Conservation (phyloP, 1,284 basidiomycete species). For the Trametes hirsuta region DNA sequence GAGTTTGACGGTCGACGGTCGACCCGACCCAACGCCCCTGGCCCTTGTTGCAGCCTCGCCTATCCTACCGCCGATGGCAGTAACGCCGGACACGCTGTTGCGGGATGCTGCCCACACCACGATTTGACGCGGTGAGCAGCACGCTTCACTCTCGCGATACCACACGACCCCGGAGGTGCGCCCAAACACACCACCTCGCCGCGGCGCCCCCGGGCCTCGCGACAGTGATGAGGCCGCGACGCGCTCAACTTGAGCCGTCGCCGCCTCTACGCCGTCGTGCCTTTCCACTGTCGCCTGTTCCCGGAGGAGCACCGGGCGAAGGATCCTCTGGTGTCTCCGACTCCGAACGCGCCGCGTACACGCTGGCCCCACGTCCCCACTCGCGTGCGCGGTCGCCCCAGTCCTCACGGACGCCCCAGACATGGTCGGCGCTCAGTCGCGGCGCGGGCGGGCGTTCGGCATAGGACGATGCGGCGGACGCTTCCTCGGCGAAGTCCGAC, state of each 20-base stretch:
- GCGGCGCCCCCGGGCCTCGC: not conserved
- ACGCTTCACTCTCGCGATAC: no score
- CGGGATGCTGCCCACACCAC: no score
- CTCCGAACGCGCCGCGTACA: conserved; percentile 8
- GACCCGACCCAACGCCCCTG: no score
- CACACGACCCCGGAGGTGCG: no score
- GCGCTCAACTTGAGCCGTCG: conserved; percentile 6
- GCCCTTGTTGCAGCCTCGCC: no score
- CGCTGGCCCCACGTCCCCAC: conserved; percentile 47
- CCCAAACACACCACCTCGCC: not conserved
- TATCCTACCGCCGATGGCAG: no score
- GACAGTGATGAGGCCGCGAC: not conserved
- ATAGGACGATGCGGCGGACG: conserved; percentile 8
- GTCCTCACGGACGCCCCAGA: conserved; percentile 50
- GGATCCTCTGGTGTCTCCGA: not conserved
- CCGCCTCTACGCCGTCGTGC: not conserved
- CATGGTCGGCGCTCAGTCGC: conserved; percentile 41
- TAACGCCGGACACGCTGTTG: no score
- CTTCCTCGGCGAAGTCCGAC: conserved; percentile 34
- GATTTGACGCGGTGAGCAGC: no score
- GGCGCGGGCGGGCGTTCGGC: conserved; percentile 41
- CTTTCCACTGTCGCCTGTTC: not conserved
- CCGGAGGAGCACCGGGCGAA: not conserved
- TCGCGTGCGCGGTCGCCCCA: conserved; percentile 47
- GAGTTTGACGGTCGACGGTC: no score